Evolutionary conservation across 2,329 filamentous ascomycete genomes (phyloP).

Genomic region (Blumeria graminis): DNA sequence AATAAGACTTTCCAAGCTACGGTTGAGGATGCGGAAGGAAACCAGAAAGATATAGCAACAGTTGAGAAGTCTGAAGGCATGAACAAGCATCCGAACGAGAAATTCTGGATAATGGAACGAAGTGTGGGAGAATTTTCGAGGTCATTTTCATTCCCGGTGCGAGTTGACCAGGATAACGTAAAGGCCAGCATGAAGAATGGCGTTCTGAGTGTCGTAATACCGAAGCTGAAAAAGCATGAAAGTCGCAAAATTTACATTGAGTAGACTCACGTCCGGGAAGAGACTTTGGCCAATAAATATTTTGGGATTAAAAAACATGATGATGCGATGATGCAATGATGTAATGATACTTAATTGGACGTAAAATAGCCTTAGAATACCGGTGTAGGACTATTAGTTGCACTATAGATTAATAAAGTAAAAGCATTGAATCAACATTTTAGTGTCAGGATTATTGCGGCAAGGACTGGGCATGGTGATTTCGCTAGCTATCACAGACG

Average conservation of each 20-base stretch:
- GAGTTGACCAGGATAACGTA: slow-evolving; percentile 37
- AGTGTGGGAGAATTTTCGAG: slow-evolving; percentile 17
- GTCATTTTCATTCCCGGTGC: slow-evolving; percentile 40
- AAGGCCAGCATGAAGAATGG: slow-evolving; percentile 39
- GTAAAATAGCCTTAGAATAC: too few relatives aligned
- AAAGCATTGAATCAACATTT: too few relatives aligned
- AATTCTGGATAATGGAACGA: slow-evolving; percentile 44
- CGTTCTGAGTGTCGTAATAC: slow-evolving; percentile 36
- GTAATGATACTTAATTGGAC: too few relatives aligned
- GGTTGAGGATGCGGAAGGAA: neutral
- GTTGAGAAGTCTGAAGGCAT: neutral
- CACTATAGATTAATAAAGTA: too few relatives aligned
- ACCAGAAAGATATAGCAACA: neutral
- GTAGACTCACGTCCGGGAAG: too few relatives aligned
- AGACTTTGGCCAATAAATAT: too few relatives aligned
- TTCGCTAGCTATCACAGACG: too few relatives aligned
- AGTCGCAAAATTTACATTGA: slow-evolving; percentile 27
- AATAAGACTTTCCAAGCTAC: neutral
- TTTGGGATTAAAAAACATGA: too few relatives aligned
- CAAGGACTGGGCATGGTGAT: too few relatives aligned
- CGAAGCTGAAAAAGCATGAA: slow-evolving; percentile 38
- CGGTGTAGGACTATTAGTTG: too few relatives aligned
- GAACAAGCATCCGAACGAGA: neutral
- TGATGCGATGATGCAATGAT: too few relatives aligned
- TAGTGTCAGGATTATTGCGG: too few relatives aligned